Evolutionary conservation across 306 rosid genomes (phyloP).

Genomic region (Comarum palustre): DNA sequence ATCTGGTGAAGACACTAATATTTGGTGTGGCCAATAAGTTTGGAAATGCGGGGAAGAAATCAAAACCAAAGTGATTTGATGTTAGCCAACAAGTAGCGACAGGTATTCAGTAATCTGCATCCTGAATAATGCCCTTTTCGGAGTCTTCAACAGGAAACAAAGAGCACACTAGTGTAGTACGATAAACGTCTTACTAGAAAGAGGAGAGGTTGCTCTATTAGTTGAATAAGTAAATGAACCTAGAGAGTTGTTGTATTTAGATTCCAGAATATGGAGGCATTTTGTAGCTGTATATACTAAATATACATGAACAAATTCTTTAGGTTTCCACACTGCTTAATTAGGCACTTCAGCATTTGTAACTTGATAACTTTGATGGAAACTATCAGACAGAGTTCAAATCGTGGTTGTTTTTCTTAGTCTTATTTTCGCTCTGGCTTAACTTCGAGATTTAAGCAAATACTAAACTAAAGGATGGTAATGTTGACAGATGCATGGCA

Average conservation of each 20-base stretch:
- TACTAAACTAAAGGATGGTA: too few relatives aligned
- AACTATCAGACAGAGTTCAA: neutral
- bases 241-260: slow-evolving; percentile 7
- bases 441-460: neutral
- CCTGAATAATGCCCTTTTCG: slow-evolving; percentile 1
- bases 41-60: slow-evolving; percentile 60
- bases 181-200: slow-evolving; percentile 11
- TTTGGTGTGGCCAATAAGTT: slow-evolving; percentile 73
- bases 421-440: neutral
- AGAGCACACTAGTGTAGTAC: neutral
- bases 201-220: slow-evolving; percentile 32
- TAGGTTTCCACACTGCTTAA: neutral
- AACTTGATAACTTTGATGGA: neutral
- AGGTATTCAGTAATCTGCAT: neutral
- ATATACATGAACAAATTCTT: neutral
- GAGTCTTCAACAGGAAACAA: slow-evolving; percentile 12
- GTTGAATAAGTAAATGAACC: slow-evolving; percentile 9
- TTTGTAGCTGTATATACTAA: slow-evolving; percentile 26
- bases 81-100: neutral
- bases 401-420: neutral
- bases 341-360: slow-evolving; percentile 2
- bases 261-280: slow-evolving; percentile 16
- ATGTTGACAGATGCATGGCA: neutral
- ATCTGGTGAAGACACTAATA: slow-evolving; percentile 67
- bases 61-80: slow-evolving; percentile 32